phyloP scores from a whole-genome alignment of 129 eudicot species.

The carrot (Daucus carota) region DH1_v3.0 NC_030387.2:37312501-37313000 shows the following conservation, averaged over 20 bases:
- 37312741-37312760: not conserved
- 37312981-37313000: not conserved
- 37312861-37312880: slow-evolving; percentile 81
- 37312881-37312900: slow-evolving; percentile 69
- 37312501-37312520: slow-evolving; percentile 83
- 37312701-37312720: not conserved
- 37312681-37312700: not conserved
- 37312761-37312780: not conserved
- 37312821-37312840: slow-evolving; percentile 90
- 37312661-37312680: not conserved
- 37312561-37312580: slow-evolving; percentile 89
- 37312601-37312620: slow-evolving; percentile 77
- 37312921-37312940: slow-evolving; percentile 72
- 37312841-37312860: slow-evolving; percentile 74
- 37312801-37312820: slow-evolving; percentile 16
- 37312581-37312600: slow-evolving; percentile 87
- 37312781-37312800: not conserved
- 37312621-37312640: slow-evolving; percentile 55
- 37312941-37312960: slow-evolving; percentile 65
- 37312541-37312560: slow-evolving; percentile 95
- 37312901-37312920: slow-evolving; percentile 94
- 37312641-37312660: not conserved
- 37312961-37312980: slow-evolving; percentile 54
- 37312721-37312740: not conserved
- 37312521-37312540: slow-evolving; percentile 90